Conservation (phyloP, 1,284 basidiomycete species). For the Ceratobasidium sp. region DNA sequence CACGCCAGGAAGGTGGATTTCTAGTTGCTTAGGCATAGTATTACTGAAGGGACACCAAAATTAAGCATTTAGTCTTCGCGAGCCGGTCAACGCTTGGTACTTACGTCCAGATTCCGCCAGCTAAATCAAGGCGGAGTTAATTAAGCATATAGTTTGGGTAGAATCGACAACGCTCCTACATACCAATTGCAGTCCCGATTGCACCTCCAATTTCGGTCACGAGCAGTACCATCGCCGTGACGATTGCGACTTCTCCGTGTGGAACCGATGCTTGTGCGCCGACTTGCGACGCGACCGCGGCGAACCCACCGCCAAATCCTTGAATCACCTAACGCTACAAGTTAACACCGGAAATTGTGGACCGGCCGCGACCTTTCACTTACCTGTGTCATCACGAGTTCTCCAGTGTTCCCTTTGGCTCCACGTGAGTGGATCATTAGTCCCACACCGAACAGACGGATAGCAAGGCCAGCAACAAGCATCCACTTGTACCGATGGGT, state of each 20-base stretch:
- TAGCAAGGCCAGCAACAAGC: slow-evolving; percentile 67
- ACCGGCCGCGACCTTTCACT: background rate
- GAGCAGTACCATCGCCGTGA: slow-evolving; percentile 80
- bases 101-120: slow-evolving; percentile 43
- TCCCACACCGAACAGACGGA: slow-evolving; percentile 72
- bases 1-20: slow-evolving; percentile 39
- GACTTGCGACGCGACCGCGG: slow-evolving; percentile 71
- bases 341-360: background rate
- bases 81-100: background rate
- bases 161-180: slow-evolving; percentile 48
- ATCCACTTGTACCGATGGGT: slow-evolving; percentile 65
- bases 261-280: slow-evolving; percentile 79
- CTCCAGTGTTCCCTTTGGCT: slow-evolving; percentile 61
- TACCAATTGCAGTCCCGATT: slow-evolving; percentile 67
- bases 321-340: slow-evolving; percentile 64
- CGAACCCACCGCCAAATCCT: slow-evolving; percentile 80
- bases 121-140: background rate
- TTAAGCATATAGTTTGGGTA: background rate
- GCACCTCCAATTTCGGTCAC: slow-evolving; percentile 80
- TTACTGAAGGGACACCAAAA: background rate
- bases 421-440: slow-evolving; percentile 77
- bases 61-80: no score
- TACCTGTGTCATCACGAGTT: slow-evolving; percentile 68
- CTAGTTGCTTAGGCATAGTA: slow-evolving; percentile 41
- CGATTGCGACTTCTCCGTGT: slow-evolving; percentile 78